Evolutionary conservation across 2,329 filamentous ascomycete genomes (phyloP), one percentile per base, ranked within the genome.

Genomic region (Chaetoscypha palmicola): DNA sequence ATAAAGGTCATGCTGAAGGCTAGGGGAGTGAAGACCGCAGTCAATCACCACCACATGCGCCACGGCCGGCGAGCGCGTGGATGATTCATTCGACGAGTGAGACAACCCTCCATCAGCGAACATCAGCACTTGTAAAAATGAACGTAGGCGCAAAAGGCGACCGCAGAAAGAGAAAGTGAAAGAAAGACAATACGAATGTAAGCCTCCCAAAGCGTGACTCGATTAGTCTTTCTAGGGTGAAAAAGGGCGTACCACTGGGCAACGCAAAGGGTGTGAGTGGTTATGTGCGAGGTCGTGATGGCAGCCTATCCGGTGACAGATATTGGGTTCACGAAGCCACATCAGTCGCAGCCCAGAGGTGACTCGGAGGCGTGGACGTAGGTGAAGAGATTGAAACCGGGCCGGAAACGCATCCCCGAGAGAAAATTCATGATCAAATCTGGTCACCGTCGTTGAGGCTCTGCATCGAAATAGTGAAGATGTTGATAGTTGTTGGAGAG

Each of bases 91-190:
- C 17, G 9, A n/a, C 8, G 43, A 34, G 46, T 56, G 44, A 58
- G 54, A 56, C 55, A 56, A 16, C 21, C 49, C 17, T 20, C 43
- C 40, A 46, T 45, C 42, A 41, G 28, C 32, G 41, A 37, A 42
- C 35, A n/a, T 43, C 32, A 23, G 44, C 34, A 33, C 4, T 90
- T 90, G 2, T 83, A 86, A 24, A 81, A 79, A 5, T 86, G 94
- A 12, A 12, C 24, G 68, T 86, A 80, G 44, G 88, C 88, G 11
- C 82, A 83, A 88, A 63, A 95, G 88, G 1, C 31, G 41, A 39
- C 33, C 23, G n/a, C n/a, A 47, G 42, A 45, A 26, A 33, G 23
- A 36, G 38, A 40, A 42, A 32, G 14, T 24, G 21, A 21, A 31
- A 31, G 26, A 26, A 39, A 30, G 26, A 31, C 36, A 35, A 41